These are phyloP conservation scores for Agastache rugosa DNA, from an alignment of 257 asterid genomes.

Conservation along the genomic window DNA sequence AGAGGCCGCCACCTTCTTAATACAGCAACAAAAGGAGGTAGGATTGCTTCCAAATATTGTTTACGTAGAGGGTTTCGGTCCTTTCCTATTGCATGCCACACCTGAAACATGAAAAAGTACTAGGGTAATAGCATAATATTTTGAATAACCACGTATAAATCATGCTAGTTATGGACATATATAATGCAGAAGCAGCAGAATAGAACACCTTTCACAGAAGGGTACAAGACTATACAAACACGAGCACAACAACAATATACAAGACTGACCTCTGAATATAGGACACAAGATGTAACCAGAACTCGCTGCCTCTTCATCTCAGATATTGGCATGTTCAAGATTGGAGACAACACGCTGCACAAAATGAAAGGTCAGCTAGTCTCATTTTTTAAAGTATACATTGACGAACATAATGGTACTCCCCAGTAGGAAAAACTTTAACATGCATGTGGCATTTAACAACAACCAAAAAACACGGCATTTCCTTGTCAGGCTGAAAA, in stretches of 20 bases:
- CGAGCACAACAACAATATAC: constrained; percentile 22
- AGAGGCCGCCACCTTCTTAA: constrained; percentile 99
- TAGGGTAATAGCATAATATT: constrained; percentile 31
- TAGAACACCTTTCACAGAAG: constrained; percentile 11
- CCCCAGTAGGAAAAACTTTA: constrained; percentile 31
- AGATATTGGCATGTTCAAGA: constrained; percentile 87
- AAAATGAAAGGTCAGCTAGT: constrained; percentile 41
- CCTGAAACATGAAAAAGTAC: constrained; percentile 55
- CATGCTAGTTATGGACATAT: constrained; percentile 31
- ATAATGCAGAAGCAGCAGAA: constrained; percentile 31
- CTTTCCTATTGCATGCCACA: constrained; percentile 88
- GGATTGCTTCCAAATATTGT: constrained; percentile 86
- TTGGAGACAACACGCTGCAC: constrained; percentile 92
- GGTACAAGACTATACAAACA: constrained; percentile 28
- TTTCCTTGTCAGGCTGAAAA: constrained; percentile 18
- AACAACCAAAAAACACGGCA: constrained; percentile 21
- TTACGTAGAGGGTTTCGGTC: constrained; percentile 85
- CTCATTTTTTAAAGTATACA: constrained; percentile 32
- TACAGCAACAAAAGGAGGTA: constrained; percentile 96
- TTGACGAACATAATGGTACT: constrained; percentile 26
- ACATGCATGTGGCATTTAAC: constrained; percentile 29
- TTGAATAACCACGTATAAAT: constrained; percentile 24
- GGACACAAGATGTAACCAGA: constrained; percentile 91
- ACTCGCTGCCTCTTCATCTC: constrained; percentile 96
- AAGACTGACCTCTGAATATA: constrained; percentile 90